Evolutionary conservation across 169 alveolate species (phyloP).

Genomic region (Plasmodium cynomolgi): DNA sequence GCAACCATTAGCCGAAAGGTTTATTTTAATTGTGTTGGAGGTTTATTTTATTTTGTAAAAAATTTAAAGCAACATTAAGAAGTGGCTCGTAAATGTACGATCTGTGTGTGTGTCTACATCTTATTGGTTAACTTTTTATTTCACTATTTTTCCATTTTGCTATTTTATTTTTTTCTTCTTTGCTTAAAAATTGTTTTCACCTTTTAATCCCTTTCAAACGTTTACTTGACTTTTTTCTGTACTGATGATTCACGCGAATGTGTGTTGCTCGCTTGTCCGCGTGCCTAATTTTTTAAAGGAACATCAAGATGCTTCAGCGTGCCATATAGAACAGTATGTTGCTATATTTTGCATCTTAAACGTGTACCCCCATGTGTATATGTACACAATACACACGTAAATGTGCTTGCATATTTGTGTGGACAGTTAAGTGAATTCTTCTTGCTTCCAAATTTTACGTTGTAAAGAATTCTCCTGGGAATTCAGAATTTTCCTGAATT

Average conservation of each 20-base stretch:
- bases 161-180: background rate
- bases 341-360: background rate
- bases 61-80: background rate
- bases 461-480: background rate
- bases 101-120: background rate
- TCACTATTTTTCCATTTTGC: background rate
- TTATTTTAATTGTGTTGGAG: background rate
- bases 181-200: background rate
- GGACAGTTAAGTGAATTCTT: conserved; percentile 5
- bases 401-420: background rate
- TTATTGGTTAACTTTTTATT: background rate
- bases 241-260: background rate
- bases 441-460: background rate
- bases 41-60: background rate
- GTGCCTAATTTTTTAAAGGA: conserved; percentile 6
- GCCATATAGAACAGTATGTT: background rate
- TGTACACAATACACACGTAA: background rate
- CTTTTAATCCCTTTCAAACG: background rate
- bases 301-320: background rate
- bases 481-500: background rate
- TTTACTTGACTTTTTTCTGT: background rate
- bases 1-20: conserved; percentile 7
- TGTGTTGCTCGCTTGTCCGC: background rate
- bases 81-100: background rate
- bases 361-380: background rate